These are phyloP conservation scores for Cubamyces lactineus DNA, from an alignment of 768 basidiomycete genomes.

Conservation along the genomic window DNA sequence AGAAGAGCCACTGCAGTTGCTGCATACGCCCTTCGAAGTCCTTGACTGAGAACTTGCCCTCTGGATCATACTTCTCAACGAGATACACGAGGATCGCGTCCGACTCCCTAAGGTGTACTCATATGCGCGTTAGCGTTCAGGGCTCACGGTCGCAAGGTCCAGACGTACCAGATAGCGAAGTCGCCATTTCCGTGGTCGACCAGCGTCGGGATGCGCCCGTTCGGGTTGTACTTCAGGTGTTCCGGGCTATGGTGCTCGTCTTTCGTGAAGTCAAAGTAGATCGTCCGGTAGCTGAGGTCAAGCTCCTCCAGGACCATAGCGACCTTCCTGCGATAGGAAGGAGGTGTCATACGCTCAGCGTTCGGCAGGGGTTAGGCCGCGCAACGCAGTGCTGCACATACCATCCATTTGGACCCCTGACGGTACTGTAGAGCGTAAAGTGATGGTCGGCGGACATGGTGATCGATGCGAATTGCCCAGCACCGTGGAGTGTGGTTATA, in stretches of 20 bases:
- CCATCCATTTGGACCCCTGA: conserved; percentile 11
- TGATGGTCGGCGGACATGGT: conserved; percentile 11
- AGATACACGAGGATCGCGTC: conserved; percentile 45
- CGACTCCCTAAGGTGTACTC: conserved; percentile 26
- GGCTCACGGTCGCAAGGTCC: not conserved
- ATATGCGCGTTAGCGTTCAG: not conserved
- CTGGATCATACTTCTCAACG: conserved; percentile 43
- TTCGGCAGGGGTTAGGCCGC: not conserved
- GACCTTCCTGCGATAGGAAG: conserved; percentile 9
- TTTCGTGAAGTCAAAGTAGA: conserved; percentile 17
- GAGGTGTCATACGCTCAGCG: not conserved
- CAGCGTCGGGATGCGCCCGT: conserved; percentile 37
- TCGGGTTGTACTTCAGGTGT: conserved; percentile 29
- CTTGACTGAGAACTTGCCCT: conserved; percentile 32
- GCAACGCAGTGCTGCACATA: not conserved
- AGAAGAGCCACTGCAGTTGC: conserved; percentile 46
- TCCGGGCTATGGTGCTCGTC: conserved; percentile 18
- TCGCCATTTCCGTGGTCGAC: conserved; percentile 32
- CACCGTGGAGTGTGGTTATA: too few species aligned
- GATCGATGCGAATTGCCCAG: too few species aligned
- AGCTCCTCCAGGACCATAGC: conserved; percentile 24
- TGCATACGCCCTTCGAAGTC: not conserved
- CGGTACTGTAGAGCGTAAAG: conserved; percentile 7
- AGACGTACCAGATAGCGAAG: conserved; percentile 30
- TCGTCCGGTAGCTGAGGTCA: conserved; percentile 13